These are phyloP conservation scores for Mimosa bimucronata DNA, from an alignment of 306 rosid genomes.

Conservation along the genomic window DNA sequence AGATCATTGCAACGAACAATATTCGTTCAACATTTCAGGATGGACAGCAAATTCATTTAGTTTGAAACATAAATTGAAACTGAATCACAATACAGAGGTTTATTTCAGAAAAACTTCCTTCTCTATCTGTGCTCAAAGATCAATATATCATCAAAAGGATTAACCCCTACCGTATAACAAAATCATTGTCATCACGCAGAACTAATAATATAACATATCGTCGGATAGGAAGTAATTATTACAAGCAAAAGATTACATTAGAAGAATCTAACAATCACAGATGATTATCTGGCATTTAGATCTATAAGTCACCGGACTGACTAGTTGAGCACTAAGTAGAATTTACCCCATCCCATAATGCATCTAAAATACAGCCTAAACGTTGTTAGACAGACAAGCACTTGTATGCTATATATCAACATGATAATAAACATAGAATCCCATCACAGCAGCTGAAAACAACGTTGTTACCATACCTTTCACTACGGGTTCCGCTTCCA, in stretches of 20 bases:
- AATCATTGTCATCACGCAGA: not conserved
- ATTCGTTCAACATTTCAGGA: constrained; percentile 11
- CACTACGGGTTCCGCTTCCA: constrained; percentile 50
- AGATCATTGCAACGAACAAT: constrained; percentile 14
- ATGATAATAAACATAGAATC: not conserved
- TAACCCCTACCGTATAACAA: not conserved
- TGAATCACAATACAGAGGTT: not conserved
- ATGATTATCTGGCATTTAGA: not conserved
- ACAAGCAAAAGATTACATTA: not conserved
- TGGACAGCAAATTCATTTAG: not conserved
- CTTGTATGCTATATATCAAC: not conserved
- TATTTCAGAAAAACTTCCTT: constrained; percentile 19
- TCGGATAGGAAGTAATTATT: not conserved
- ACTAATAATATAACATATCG: not conserved
- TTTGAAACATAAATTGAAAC: not conserved
- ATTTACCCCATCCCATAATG: not conserved
- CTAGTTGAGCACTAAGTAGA: constrained; percentile 6
- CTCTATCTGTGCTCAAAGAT: constrained; percentile 9
- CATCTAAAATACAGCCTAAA: constrained; percentile 19
- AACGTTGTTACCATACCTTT: constrained; percentile 58
- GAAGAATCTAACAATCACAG: not conserved
- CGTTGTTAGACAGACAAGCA: not conserved
- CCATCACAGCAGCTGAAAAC: not conserved
- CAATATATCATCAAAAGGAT: constrained; percentile 8
- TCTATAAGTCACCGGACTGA: constrained; percentile 12